phyloP scores from a whole-genome alignment of 164 flowering plant genomes.

The Tetracentron sinense region DNA sequence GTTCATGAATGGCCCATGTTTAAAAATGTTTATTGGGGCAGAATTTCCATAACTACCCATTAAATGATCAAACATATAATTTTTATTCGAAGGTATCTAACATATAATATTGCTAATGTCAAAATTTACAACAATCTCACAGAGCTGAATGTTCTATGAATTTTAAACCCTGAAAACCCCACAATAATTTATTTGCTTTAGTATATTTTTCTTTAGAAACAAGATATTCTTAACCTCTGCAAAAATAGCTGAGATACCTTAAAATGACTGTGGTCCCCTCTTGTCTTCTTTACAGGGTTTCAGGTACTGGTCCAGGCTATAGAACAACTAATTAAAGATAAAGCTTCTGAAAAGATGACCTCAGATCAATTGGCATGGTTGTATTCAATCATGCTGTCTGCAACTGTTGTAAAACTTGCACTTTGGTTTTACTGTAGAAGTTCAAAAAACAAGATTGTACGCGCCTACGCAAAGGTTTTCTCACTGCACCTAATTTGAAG shows the following conservation, averaged over 20 bases:
- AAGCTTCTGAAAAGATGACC: slow-evolving; percentile 47
- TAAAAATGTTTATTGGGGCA: too few relatives aligned
- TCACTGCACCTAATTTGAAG: not conserved
- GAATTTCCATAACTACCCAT: too few relatives aligned
- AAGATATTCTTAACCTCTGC: not conserved
- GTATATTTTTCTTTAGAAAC: not conserved
- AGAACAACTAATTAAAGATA: slow-evolving; percentile 55
- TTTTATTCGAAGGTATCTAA: too few relatives aligned
- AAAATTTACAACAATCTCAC: too few relatives aligned
- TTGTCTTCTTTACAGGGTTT: slow-evolving; percentile 56
- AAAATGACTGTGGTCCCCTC: not conserved
- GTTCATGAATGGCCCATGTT: too few relatives aligned
- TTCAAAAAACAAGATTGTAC: slow-evolving; percentile 82
- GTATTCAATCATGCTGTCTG: slow-evolving; percentile 70
- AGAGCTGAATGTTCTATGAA: too few relatives aligned
- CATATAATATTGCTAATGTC: too few relatives aligned
- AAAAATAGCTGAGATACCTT: not conserved
- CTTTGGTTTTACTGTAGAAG: slow-evolving; percentile 87
- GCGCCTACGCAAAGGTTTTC: slow-evolving; percentile 90
- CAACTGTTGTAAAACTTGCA: slow-evolving; percentile 66
- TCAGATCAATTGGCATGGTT: slow-evolving; percentile 64
- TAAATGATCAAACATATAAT: too few relatives aligned
- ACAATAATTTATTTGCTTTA: too few relatives aligned
- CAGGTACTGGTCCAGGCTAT: slow-evolving; percentile 78
- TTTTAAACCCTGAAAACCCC: not conserved